phyloP scores from a whole-genome alignment of 352 stramenopile species.

The Blastocystis sp. region DNA sequence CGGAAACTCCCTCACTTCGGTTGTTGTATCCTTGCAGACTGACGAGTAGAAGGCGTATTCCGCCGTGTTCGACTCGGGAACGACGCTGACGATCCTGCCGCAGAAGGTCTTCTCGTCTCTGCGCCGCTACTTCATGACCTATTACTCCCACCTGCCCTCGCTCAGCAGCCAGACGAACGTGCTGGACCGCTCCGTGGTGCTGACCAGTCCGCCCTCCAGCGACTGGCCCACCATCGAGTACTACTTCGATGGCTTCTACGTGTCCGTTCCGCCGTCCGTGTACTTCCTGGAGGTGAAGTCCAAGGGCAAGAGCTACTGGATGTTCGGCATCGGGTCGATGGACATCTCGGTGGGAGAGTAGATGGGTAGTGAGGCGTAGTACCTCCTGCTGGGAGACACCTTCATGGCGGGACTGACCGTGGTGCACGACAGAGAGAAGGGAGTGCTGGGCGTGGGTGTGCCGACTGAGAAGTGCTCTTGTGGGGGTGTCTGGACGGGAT shows the following conservation, averaged over 20 bases:
- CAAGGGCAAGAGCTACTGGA: background rate
- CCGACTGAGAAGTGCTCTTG: background rate
- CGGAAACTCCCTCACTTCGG: background rate
- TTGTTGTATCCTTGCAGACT: background rate
- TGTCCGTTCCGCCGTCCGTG: constrained; percentile 11
- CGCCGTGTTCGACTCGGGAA: background rate
- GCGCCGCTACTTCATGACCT: background rate
- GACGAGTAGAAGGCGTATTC: background rate
- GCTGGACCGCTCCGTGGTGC: background rate
- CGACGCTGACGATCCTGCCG: background rate
- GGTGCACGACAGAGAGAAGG: background rate
- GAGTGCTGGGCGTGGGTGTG: background rate
- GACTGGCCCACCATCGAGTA: constrained; percentile 4
- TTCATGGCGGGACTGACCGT: constrained; percentile 6
- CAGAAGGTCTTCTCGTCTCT: background rate
- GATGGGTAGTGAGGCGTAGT: background rate
- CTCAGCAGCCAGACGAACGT: background rate
- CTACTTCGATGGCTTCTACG: background rate
- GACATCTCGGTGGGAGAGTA: background rate
- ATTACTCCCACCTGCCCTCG: constrained; percentile 10
- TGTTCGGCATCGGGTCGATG: background rate
- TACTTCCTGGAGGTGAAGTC: background rate
- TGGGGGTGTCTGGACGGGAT: background rate
- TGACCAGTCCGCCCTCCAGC: background rate
- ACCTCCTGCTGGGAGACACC: constrained; percentile 16